Evolutionary conservation across 495 filamentous ascomycete genomes (phyloP), one percentile per base, ranked within the genome.

Genomic region (Talaromyces borbonicus): DNA sequence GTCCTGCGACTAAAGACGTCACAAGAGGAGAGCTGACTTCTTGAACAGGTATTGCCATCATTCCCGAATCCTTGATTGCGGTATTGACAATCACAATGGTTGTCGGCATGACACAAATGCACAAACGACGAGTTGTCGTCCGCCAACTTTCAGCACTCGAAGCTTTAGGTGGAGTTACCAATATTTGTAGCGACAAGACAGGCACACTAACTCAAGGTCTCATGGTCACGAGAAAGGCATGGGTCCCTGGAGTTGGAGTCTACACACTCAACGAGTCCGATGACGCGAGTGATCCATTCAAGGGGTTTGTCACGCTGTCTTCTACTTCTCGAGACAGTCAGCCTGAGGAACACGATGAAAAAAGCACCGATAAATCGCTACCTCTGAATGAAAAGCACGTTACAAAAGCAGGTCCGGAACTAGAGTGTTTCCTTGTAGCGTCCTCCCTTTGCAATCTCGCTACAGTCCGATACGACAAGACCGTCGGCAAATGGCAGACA

Each of bases 161-260:
- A 59, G 86, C 86, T 1, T 77, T 92, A 11, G 87, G 85, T 9
- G 85, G 85, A 29, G 83, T 90, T 27, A 89, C 84, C 44, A 89
- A 90, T 54, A 90, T 92, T 52, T 92, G 86, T 60, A 89, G 85
- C 7, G 86, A 92, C 61, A 92, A 92, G 57, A 92, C 86, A 2
- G 86, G 86, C 3, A 92, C 87, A 0, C 66, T 92, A 15, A 92
- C 86, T 0, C 83, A 85, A 57, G 83, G 83, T 46, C 50, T 65
- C 55, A 93, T 93, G 87, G 81, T 90, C 9, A 79, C 85, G 12
- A 78, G 81, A 48, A 84, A 86, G 52, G 84, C 79, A 2, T 94
- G 87, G 87, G 68, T 92, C 41, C 86, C 85, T 0, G 72, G 68
- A 0, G 24, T 59, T 29, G 81, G 81, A 18, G 81, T 77, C 0